Base-by-base conservation (phyloP, 495 filamentous ascomycete species). In the Penicillium parvum region DNA sequence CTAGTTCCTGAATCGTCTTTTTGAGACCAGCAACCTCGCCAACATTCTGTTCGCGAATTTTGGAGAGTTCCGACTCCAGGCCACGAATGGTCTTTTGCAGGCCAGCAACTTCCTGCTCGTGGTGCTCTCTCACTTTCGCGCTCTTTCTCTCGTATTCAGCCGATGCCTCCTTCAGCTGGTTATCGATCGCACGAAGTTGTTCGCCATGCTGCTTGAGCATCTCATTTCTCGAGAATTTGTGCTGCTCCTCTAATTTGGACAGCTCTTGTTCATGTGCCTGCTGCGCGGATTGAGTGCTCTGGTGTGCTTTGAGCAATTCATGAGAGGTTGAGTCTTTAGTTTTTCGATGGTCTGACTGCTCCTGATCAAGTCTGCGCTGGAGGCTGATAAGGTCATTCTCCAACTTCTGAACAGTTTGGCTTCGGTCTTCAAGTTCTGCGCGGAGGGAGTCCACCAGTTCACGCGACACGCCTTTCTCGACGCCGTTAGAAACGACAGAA, bases 381-480 rank as follows among this genome's bases (percentile, higher is more conserved):
- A 86, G 60, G n/a, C 72, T 78, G 12, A 90, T 61, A 15, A 84
- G 61, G 32, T 84, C 80, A 3, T 77, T 70, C 51, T 89, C 80
- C 32, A 83, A 58, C 36, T 83, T 84, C 54, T 86, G 77, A 11
- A 95, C 62, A 0, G 77, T 75, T 44, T 81, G 73, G 18, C 73
- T 79, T 45, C 82, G 85, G 29, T 90, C 83, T 40, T 86, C 84
- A 7, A 94, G 58, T 58, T 95, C 83, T 4, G 76, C 74, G 39
- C 86, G 81, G 12, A 99, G 69, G 1, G 83, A 82, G 56, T 99
- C 92, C 17, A 97, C 75, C 47, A 92, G 65, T 52, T 90, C 83
- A 22, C 86, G 76, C 7, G 88, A 91, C 35, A 95, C 79, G 8
- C 88, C 88, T 53, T 88, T 89, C 56, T 88, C 79, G 18, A 88